These are phyloP conservation scores for Salix koriyanagi DNA, from an alignment of 345 rosid species.

Conservation along the genomic window DNA sequence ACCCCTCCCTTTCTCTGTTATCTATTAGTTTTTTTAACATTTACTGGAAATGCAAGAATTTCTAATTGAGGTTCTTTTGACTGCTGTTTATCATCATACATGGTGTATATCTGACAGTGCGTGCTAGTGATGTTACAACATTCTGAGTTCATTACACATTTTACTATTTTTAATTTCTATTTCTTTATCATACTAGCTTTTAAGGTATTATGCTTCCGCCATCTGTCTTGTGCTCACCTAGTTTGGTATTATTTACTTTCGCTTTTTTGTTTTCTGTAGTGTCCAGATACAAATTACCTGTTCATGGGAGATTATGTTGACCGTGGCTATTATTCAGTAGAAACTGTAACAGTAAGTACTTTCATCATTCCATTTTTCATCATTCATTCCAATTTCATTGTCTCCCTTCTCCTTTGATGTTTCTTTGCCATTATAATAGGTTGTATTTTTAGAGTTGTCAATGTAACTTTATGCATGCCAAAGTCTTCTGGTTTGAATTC, in stretches of 20 bases:
- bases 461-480: neutral
- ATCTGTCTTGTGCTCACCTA: neutral
- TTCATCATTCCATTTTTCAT: neutral
- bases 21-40: neutral
- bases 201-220: neutral
- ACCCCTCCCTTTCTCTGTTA: neutral
- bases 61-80: neutral
- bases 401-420: neutral
- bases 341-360: slow-evolving; percentile 79
- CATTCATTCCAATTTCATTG: neutral
- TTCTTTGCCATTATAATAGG: neutral
- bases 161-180: neutral
- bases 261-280: slow-evolving; percentile 37
- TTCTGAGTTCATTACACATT: neutral
- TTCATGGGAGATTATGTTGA: slow-evolving; percentile 98
- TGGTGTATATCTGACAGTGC: neutral
- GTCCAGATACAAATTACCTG: slow-evolving; percentile 91
- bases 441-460: neutral
- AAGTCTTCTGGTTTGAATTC: neutral
- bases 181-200: neutral
- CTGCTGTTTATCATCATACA: neutral
- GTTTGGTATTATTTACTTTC: neutral
- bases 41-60: neutral
- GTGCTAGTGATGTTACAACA: neutral
- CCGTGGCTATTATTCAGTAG: slow-evolving; percentile 95